Conservation (phyloP, 2,329 filamentous ascomycete genomes). For the Penicillium sp. region DNA sequence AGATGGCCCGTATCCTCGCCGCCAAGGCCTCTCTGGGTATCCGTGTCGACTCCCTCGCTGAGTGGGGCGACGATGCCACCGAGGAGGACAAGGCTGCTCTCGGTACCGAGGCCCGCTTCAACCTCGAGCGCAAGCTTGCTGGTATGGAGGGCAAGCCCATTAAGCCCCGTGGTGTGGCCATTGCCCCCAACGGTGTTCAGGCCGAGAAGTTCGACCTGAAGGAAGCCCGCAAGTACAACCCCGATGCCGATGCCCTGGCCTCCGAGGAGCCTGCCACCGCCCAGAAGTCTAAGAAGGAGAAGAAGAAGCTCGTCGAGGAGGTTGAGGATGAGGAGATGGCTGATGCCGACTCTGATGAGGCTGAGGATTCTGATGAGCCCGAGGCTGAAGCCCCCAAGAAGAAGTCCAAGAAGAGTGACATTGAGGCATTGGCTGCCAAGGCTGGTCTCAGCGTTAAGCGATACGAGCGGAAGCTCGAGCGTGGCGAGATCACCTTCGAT, state of each 20-base stretch:
- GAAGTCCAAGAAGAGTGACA: slow-evolving; percentile 45
- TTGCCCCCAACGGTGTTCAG: slow-evolving; percentile 68
- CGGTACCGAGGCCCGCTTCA: slow-evolving; percentile 60
- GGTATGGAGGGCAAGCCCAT: slow-evolving; percentile 85
- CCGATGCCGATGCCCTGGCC: slow-evolving; percentile 81
- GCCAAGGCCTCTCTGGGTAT: slow-evolving; percentile 91
- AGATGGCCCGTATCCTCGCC: slow-evolving; percentile 94
- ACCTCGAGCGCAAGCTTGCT: slow-evolving; percentile 50
- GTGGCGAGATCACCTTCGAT: slow-evolving; percentile 68
- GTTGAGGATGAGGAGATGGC: slow-evolving; percentile 47
- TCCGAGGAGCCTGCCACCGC: slow-evolving; percentile 59
- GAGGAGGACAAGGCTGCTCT: slow-evolving; percentile 86
- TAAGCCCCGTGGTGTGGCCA: slow-evolving; percentile 69
- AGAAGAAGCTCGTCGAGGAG: slow-evolving; percentile 49
- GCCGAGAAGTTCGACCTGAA: slow-evolving; percentile 79
- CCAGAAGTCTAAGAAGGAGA: slow-evolving; percentile 34
- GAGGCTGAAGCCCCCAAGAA: slow-evolving; percentile 30
- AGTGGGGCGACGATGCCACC: slow-evolving; percentile 72
- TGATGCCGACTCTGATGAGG: slow-evolving; percentile 39
- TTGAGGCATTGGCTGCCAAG: slow-evolving; percentile 61
- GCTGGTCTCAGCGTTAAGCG: slow-evolving; percentile 70
- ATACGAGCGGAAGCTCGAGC: slow-evolving; percentile 75
- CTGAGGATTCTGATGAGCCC: slow-evolving; percentile 31
- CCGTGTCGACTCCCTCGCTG: slow-evolving; percentile 83
- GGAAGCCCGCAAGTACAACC: slow-evolving; percentile 91